Conservation (phyloP, 75 land plant genomes). For the Selaginella moellendorffii region DNA sequence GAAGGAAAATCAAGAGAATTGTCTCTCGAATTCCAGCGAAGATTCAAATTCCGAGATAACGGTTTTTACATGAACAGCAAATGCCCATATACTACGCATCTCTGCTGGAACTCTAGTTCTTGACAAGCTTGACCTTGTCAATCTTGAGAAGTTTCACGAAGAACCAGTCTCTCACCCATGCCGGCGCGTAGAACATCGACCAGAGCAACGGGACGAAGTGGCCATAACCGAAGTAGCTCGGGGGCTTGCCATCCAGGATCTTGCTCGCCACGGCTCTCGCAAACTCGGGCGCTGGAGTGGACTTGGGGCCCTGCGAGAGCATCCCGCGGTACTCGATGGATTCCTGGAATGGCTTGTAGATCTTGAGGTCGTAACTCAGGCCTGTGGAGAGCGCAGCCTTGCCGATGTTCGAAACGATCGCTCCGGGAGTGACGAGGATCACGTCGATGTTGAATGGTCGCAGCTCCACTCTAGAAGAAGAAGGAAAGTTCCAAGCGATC, state of each 20-base stretch:
- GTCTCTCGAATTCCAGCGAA: too few relatives aligned
- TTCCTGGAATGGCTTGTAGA: conserved; percentile 56
- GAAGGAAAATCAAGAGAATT: too few relatives aligned
- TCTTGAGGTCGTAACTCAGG: conserved; percentile 17
- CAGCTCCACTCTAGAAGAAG: conserved; percentile 59
- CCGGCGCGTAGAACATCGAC: conserved; percentile 48
- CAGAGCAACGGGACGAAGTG: conserved; percentile 26
- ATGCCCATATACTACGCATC: too few relatives aligned
- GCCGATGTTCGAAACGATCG: conserved; percentile 55
- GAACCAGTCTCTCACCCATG: conserved; percentile 42
- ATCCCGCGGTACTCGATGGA: conserved; percentile 31
- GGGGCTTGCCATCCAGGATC: conserved; percentile 43
- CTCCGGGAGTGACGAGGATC: conserved; percentile 70
- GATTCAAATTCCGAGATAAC: too few relatives aligned
- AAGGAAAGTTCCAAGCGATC: too few relatives aligned
- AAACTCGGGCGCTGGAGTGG: conserved; percentile 66
- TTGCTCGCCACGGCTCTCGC: conserved; percentile 56
- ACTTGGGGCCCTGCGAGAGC: conserved; percentile 38
- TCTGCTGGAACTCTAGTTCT: too few relatives aligned
- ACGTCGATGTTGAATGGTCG: conserved; percentile 61
- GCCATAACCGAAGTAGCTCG: conserved; percentile 59
- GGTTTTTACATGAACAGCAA: too few relatives aligned
- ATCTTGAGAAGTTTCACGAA: conserved; percentile 10
- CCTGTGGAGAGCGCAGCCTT: conserved; percentile 24
- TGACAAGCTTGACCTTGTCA: neutral